A percentile compares a stretch with the other conserved stretches of the same genome.
These are phyloP conservation scores for Linderina pennispora DNA, from an alignment of 192 early-diverging fungal species.

Conservation along the genomic window DNA sequence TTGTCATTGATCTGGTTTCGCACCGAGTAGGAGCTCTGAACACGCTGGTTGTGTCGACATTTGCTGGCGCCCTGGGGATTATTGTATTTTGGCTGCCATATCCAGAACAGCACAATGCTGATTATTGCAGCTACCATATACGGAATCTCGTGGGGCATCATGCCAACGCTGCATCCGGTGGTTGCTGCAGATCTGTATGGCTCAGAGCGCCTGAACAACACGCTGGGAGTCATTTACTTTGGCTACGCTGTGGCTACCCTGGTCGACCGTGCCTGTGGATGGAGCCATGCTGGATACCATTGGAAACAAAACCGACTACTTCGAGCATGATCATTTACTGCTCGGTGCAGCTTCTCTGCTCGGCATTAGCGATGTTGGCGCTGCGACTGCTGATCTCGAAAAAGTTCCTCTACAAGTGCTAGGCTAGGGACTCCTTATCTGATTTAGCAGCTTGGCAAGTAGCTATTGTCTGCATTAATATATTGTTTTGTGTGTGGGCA, in stretches of 20 bases:
- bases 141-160: neutral
- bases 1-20: neutral
- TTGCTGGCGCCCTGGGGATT: neutral
- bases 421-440: too few species aligned
- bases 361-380: neutral
- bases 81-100: neutral
- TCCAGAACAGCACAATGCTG: neutral
- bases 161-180: neutral
- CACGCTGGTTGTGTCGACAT: neutral
- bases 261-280: neutral
- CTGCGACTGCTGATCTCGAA: neutral
- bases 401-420: neutral
- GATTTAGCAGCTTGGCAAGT: too few species aligned
- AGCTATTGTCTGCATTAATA: too few species aligned
- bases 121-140: neutral
- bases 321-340: neutral
- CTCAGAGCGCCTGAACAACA: neutral
- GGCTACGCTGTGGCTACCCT: neutral
- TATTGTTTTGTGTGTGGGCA: too few species aligned
- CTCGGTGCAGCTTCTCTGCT: neutral
- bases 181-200: neutral
- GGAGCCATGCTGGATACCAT: neutral
- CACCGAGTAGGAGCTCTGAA: neutral
- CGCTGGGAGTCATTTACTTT: neutral
- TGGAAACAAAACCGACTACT: neutral